Evolutionary conservation across 495 filamentous ascomycete genomes (phyloP), one percentile per base, ranked within the genome.

Genomic region (Bacidia gigantensis): DNA sequence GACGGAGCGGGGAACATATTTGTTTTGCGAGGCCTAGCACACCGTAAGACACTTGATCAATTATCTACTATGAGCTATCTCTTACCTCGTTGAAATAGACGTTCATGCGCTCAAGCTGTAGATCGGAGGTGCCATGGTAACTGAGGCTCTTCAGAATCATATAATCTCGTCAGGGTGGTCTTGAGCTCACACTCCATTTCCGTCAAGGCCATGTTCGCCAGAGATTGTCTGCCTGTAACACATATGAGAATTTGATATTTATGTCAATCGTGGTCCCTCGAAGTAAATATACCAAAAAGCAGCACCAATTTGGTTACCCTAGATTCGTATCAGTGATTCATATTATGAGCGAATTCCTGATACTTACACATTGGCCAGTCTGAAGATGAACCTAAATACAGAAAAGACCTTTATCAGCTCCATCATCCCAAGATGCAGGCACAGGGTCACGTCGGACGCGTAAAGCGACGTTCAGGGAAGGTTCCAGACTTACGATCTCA

Each of bases 281-380:
- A 14, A 54, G 41, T 58, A 41, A 51, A 76, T 78, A 56, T 70
- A 86, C 84, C 93, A 98, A 83, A 98, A 98, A 71, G 92, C 93
- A 75, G 92, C 92, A 87, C 92, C 93, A 63, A 97, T 95, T 86
- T 98, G 92, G 86, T 98, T 97, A 81, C 93, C 93, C 85, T 95
- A 66, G 66, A 12, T 20, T 5, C 10, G 55, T 32, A 53, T 51
- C 18, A 26, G 17, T 12, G 14, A 38, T n/a, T 17, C 25, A 10
- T 7, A 23, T 22, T n/a, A n/a, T 26, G 25, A 14, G 35, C 54
- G 41, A 17, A 58, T 44, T 54, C 26, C 25, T 48, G 53, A 51
- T 76, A n/a, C 87, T 74, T 80, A 89, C 87, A 74, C 87, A 94
- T 82, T 98, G 92, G 73, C 93, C 92, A 74, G 92, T 97, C 74